phyloP scores from a whole-genome alignment of 176 grass and related monocot genomes.

The Triticum monococcum region DNA sequence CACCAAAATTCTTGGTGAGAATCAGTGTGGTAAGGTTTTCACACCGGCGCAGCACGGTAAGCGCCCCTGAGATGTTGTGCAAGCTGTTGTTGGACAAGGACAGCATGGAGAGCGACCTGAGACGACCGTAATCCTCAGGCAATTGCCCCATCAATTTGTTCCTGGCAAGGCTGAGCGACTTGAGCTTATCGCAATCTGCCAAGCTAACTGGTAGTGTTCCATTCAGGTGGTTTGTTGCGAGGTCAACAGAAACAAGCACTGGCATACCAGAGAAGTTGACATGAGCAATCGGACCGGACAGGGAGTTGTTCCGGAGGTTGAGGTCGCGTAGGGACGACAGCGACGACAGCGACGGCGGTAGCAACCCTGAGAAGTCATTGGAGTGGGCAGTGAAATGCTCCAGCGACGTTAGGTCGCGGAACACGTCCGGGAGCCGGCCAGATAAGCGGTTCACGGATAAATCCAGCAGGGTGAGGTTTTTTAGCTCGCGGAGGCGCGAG shows the following conservation, averaged over 20 bases:
- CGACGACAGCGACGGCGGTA: constrained; percentile 59
- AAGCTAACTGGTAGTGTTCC: constrained; percentile 65
- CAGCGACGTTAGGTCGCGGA: constrained; percentile 51
- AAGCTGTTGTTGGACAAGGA: constrained; percentile 95
- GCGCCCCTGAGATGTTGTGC: constrained; percentile 61
- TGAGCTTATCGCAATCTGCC: constrained; percentile 54
- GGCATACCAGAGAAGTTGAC: constrained; percentile 76
- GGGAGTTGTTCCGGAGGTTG: constrained; percentile 83
- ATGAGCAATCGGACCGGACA: constrained; percentile 52
- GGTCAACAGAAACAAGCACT: constrained; percentile 58
- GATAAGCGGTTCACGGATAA: constrained; percentile 67
- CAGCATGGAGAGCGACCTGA: constrained; percentile 60
- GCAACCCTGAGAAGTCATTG: constrained; percentile 53
- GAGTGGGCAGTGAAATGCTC: constrained; percentile 60
- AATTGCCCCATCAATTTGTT: constrained; percentile 70
- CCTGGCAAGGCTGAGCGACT: constrained; percentile 82
- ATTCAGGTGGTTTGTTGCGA: constrained; percentile 72
- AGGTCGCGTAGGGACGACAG: constrained; percentile 55
- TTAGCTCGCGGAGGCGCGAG: constrained; percentile 41
- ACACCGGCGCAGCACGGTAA: constrained; percentile 47
- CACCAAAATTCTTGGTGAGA: constrained; percentile 79
- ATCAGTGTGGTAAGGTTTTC: constrained; percentile 80
- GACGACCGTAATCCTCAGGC: constrained; percentile 42
- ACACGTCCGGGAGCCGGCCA: constrained; percentile 71
- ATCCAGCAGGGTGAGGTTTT: constrained; percentile 54